Conservation (phyloP, 2,329 filamentous ascomycete genomes). For the Epichloe gansuensis region DNA sequence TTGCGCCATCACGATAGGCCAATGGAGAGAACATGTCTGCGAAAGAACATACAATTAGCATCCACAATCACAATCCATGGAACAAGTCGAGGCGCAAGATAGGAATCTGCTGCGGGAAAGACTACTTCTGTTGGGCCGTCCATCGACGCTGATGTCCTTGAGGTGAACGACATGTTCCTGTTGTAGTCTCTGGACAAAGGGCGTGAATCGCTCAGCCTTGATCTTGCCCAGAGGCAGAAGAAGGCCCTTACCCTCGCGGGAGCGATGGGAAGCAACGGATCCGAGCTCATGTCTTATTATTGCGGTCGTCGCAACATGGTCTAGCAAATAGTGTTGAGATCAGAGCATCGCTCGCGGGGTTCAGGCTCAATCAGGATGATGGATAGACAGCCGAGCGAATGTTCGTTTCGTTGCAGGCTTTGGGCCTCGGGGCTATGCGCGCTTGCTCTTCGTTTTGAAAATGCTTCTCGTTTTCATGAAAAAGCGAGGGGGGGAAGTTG, state of each 20-base stretch:
- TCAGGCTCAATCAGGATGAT: neutral
- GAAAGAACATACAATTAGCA: slow-evolving; percentile 10
- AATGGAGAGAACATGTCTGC: slow-evolving; percentile 87
- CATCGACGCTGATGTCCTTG: slow-evolving; percentile 75
- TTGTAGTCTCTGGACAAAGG: slow-evolving; percentile 66
- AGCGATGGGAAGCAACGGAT: slow-evolving; percentile 80
- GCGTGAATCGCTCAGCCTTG: slow-evolving; percentile 64
- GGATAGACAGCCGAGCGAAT: neutral
- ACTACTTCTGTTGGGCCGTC: slow-evolving; percentile 72
- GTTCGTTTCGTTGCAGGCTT: neutral
- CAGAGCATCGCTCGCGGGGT: neutral
- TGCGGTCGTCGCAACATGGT: slow-evolving; percentile 22
- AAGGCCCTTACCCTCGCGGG: slow-evolving; percentile 83
- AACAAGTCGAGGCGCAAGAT: neutral
- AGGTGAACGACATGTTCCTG: slow-evolving; percentile 71
- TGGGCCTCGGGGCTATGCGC: neutral
- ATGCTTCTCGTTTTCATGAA: neutral
- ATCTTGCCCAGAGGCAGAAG: slow-evolving; percentile 80
- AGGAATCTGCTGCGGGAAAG: neutral
- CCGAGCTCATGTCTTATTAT: slow-evolving; percentile 64
- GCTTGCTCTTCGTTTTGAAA: neutral
- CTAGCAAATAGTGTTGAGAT: slow-evolving; percentile 5
- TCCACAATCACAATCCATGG: neutral
- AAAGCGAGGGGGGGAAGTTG: too few relatives aligned
- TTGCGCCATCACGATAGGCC: slow-evolving; percentile 71